Percentiles rank a stretch among this genome's conserved stretches.
Conservation (phyloP, 2,329 filamentous ascomycete species). For the Diplodia mutila region DNA sequence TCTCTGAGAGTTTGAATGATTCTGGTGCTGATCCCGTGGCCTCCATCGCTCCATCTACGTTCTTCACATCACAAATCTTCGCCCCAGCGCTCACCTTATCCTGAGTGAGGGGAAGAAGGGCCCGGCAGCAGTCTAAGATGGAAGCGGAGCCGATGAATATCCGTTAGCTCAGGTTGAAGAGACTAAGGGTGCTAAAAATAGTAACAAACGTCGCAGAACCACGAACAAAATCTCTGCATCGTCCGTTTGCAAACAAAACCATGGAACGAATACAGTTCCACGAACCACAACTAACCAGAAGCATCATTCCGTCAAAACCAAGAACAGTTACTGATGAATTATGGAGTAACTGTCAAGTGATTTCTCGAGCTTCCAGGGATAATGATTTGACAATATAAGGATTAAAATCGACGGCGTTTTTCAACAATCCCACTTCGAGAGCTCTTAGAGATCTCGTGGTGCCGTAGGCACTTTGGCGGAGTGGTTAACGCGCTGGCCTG, state of each 20-base stretch:
- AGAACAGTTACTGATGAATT: neutral
- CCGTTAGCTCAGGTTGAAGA: neutral
- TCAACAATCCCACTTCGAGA: neutral
- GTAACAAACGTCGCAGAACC: neutral
- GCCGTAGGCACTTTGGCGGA: slow-evolving; percentile 23
- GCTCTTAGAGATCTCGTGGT: neutral
- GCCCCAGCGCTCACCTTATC: neutral
- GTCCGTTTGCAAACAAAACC: neutral
- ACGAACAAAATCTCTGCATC: neutral
- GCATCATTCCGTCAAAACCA: neutral
- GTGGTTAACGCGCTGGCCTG: slow-evolving; percentile 32
- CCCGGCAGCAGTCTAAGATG: neutral
- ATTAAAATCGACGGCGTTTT: neutral
- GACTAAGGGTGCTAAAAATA: neutral
- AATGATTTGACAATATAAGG: neutral
- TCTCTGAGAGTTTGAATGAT: neutral
- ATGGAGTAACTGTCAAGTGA: neutral
- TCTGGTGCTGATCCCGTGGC: neutral
- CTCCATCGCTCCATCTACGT: neutral
- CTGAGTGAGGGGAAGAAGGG: neutral
- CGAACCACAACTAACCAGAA: too few species aligned
- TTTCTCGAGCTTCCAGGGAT: too few species aligned
- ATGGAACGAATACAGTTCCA: too few species aligned
- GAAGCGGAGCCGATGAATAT: neutral
- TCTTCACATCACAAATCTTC: neutral